Base-by-base conservation (phyloP, 2,329 filamentous ascomycete species). In the Leptographium lundbergii region DNA sequence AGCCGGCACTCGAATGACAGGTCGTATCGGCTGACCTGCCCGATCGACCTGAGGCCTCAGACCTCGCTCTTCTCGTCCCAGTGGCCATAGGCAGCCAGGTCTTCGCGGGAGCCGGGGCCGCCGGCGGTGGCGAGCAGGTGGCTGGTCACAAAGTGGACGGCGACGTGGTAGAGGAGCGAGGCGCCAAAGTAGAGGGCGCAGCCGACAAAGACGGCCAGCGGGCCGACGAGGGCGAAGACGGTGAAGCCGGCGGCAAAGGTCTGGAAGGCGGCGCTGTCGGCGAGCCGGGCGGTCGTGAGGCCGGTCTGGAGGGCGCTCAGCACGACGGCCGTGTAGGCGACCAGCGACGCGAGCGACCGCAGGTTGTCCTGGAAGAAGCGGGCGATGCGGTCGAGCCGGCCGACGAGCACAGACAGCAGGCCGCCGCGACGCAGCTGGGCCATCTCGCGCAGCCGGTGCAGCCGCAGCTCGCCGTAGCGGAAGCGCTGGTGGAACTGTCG, bases 261-360 rank as follows among this genome's bases (percentile, higher is more conserved):
- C 63, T 75, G 71, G 63, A 81, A 81, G 0, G 63, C 59, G 0
- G 60, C n/a, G 61, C 70, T 74, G 0, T 67, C 61, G 0, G 53
- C 54, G 1, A 77, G 68, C 27, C 53, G 52, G 2, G 70, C 61
- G 0, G 71, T 75, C 2, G 70, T 69, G 13, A 78, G 65, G 0
- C 74, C 75, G 14, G 78, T 74, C 66, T 80, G 77, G 74, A 80
- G 76, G 0, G 77, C 77, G 3, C 73, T 73, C 36, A 81, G 67
- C 22, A 78, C 68, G 19, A 80, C 63, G 47, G 70, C 72, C 24
- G 78, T 63, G 62, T 75, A 79, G 3, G 72, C 72, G 4, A 73
- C 70, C 1, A 70, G 64, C 10, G 70, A 66, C 1, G 73, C 67
- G 1, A 79, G 61, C 70, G 66, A 72, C 22, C 68, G 67, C 25